A percentile compares a stretch with the other conserved stretches of the same genome.
These are phyloP conservation scores for Solanum infundibuliforme DNA, from an alignment of 257 asterid species.

Conservation along the genomic window DNA sequence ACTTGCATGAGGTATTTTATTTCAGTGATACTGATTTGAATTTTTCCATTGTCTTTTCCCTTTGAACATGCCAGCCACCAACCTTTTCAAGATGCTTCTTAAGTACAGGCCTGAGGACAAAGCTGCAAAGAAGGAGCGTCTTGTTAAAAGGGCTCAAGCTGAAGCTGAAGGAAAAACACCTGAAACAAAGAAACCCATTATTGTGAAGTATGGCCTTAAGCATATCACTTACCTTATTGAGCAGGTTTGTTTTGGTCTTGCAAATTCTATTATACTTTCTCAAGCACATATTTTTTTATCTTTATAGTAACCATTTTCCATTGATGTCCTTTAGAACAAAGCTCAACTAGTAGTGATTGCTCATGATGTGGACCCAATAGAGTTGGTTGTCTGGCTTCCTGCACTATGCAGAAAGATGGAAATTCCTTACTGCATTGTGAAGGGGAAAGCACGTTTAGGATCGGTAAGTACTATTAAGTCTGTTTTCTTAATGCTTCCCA, in stretches of 20 bases:
- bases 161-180: slow-evolving; percentile 27
- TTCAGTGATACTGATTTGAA: neutral
- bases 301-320: neutral
- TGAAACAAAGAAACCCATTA: slow-evolving; percentile 29
- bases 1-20: neutral
- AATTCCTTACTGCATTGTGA: slow-evolving; percentile 35
- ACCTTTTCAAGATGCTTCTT: slow-evolving; percentile 33
- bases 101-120: slow-evolving; percentile 34
- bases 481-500: neutral
- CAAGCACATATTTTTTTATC: neutral
- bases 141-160: slow-evolving; percentile 32
- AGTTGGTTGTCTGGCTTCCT: slow-evolving; percentile 30
- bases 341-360: slow-evolving; percentile 39
- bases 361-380: slow-evolving; percentile 35
- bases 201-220: slow-evolving; percentile 32
- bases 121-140: slow-evolving; percentile 28
- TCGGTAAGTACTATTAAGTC: slow-evolving; percentile 2
- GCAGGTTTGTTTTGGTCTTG: slow-evolving; percentile 19
- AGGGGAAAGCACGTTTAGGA: slow-evolving; percentile 27
- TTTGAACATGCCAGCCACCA: slow-evolving; percentile 20
- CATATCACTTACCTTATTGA: slow-evolving; percentile 32
- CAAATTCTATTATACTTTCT: neutral
- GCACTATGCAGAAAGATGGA: slow-evolving; percentile 32
- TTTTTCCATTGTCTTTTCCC: neutral
- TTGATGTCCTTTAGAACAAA: slow-evolving; percentile 17